Conservation (phyloP, 179 eudicot genomes). For the Amaranthus tricolor region DNA sequence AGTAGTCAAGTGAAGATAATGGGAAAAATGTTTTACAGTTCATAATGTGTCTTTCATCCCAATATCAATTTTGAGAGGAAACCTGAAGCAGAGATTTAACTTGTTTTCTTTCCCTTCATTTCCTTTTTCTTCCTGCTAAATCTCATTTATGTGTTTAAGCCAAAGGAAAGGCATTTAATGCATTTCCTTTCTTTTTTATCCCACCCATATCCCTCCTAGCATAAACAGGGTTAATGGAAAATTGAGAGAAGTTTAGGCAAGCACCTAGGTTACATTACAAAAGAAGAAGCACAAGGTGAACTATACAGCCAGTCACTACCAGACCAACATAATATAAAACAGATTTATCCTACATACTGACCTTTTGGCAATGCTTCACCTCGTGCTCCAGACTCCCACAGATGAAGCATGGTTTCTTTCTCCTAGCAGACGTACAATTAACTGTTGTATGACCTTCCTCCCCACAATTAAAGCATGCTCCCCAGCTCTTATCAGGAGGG, state of each 20-base stretch:
- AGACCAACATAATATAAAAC: slow-evolving; percentile 1
- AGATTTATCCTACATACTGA: slow-evolving; percentile 23
- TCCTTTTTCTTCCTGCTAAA: no score
- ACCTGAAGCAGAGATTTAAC: no score
- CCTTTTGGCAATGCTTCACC: slow-evolving; percentile 84
- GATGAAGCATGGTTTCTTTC: slow-evolving; percentile 87
- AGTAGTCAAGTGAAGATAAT: no score
- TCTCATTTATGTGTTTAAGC: no score
- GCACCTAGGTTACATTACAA: background rate
- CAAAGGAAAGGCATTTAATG: no score
- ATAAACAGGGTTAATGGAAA: no score
- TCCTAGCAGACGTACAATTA: slow-evolving; percentile 72
- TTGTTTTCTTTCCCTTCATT: no score
- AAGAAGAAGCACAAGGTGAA: background rate
- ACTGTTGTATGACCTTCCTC: slow-evolving; percentile 76
- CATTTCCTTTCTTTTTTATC: no score
- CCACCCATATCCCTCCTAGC: no score
- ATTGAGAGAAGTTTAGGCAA: background rate
- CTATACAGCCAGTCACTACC: background rate
- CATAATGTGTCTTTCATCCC: no score
- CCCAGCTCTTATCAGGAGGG: slow-evolving; percentile 90
- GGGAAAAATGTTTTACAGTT: no score
- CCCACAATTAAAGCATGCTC: slow-evolving; percentile 94
- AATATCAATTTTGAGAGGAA: no score
- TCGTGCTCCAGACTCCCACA: slow-evolving; percentile 96